These are phyloP conservation scores for Ganoderma resinaceum DNA, from an alignment of 1,284 basidiomycete genomes.

Conservation along the genomic window DNA sequence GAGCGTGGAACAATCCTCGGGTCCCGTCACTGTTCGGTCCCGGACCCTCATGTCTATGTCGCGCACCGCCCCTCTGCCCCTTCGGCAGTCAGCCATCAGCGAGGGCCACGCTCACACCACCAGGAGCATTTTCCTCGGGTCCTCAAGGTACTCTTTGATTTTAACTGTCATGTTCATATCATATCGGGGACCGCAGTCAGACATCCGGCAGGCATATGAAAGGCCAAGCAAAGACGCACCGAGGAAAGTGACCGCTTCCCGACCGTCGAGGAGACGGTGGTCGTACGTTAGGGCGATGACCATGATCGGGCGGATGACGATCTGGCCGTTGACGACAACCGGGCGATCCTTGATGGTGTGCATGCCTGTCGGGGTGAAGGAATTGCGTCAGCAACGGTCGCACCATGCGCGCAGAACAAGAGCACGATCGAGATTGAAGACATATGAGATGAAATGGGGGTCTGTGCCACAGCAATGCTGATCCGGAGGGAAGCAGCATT, in stretches of 20 bases:
- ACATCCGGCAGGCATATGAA: not conserved
- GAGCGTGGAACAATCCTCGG: too few species aligned
- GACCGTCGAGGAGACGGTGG: conserved; percentile 94
- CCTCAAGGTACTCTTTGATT: conserved; percentile 75
- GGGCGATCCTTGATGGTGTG: conserved; percentile 96
- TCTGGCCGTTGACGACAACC: conserved; percentile 93
- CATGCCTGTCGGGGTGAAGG: conserved; percentile 66
- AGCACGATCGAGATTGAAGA: not conserved
- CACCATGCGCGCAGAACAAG: not conserved
- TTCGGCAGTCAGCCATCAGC: not conserved
- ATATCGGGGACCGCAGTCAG: not conserved
- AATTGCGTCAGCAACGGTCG: conserved; percentile 13
- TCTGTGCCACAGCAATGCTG: not conserved
- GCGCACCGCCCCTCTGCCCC: not conserved
- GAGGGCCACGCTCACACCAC: conserved; percentile 23
- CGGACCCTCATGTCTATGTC: not conserved
- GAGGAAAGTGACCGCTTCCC: conserved; percentile 98
- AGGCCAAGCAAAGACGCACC: conserved; percentile 58
- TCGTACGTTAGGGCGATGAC: conserved; percentile 95
- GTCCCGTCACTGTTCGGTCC: not conserved
- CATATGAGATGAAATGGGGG: not conserved
- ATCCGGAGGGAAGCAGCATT: conserved; percentile 12
- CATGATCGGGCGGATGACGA: conserved; percentile 98
- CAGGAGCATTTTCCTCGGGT: conserved; percentile 70
- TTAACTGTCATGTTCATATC: conserved; percentile 56